These are phyloP conservation scores for Hansfordia pulvinata DNA, from an alignment of 2,329 filamentous ascomycete species.

Conservation along the genomic window DNA sequence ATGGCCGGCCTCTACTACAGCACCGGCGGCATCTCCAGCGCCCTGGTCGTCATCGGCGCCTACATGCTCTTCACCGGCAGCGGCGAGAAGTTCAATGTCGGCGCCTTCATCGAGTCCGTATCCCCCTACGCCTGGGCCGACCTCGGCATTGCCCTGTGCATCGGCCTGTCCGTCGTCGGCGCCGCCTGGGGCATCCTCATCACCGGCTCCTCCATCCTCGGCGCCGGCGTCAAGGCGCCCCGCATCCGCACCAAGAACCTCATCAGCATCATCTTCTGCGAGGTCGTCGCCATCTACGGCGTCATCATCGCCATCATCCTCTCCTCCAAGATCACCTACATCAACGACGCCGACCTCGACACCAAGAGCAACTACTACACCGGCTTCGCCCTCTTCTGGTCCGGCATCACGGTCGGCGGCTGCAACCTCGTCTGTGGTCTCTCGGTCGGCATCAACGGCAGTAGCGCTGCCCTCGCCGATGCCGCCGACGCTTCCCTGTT, in stretches of 20 bases:
- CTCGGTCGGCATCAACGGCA: constrained; percentile 95
- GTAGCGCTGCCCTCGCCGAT: constrained; percentile 89
- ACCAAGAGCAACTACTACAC: constrained; percentile 80
- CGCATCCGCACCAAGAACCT: constrained; percentile 98
- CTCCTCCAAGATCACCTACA: constrained; percentile 67
- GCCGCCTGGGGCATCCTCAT: constrained; percentile 99
- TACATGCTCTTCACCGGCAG: constrained; percentile 96
- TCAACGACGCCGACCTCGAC: constrained; percentile 52
- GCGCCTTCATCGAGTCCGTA: constrained; percentile 84
- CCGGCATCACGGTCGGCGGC: constrained; percentile 81
- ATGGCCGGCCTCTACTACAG: constrained; percentile 5
- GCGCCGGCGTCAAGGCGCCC: constrained; percentile 89
- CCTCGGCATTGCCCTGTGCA: constrained; percentile 84
- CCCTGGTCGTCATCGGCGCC: constrained; percentile 5
- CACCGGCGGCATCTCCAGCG: constrained; percentile 5
- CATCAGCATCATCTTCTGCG: constrained; percentile 99
- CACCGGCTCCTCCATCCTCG: constrained; percentile 92
- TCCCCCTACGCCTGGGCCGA: constrained; percentile 92
- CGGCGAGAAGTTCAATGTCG: constrained; percentile 94
- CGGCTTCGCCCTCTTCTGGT: constrained; percentile 92
- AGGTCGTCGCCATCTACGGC: constrained; percentile 98
- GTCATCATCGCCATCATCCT: constrained; percentile 99
- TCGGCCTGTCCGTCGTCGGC: constrained; percentile 89
- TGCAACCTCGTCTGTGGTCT: constrained; percentile 96
- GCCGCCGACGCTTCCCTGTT: constrained; percentile 84